phyloP scores from a whole-genome alignment of 2,329 filamentous ascomycete species.

The Setomelanomma holmii region DNA sequence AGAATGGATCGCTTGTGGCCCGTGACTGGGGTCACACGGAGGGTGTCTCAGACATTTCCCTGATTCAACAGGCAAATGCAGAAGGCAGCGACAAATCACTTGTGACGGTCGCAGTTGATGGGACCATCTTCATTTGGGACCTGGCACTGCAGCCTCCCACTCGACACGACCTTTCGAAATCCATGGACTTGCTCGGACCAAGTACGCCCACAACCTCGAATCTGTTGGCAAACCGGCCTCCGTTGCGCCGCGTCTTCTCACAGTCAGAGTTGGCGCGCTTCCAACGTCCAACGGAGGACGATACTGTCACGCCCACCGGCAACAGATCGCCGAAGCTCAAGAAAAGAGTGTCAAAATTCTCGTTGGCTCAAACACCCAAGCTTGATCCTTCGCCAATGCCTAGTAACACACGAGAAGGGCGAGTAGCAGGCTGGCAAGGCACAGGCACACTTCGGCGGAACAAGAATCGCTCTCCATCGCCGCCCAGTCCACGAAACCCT shows the following conservation, averaged over 20 bases:
- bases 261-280: constrained; percentile 87
- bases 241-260: constrained; percentile 84
- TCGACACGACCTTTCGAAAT: constrained; percentile 44
- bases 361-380: constrained; percentile 54
- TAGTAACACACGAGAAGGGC: constrained; percentile 30
- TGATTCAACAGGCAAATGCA: constrained; percentile 57
- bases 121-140: constrained; percentile 59
- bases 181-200: constrained; percentile 46
- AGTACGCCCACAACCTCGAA: constrained; percentile 42
- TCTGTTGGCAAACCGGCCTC: constrained; percentile 62
- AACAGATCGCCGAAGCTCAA: constrained; percentile 59
- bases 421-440: constrained; percentile 20
- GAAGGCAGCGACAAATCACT: constrained; percentile 57
- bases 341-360: constrained; percentile 62
- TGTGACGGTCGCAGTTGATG: constrained; percentile 59
- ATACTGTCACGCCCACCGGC: constrained; percentile 46
- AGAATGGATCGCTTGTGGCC: constrained; percentile 77
- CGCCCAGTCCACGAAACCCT: constrained; percentile 45
- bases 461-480: constrained; percentile 53
- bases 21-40: constrained; percentile 96
- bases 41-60: constrained; percentile 82
- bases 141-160: constrained; percentile 37
- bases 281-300: constrained; percentile 57
- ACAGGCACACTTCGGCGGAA: constrained; percentile 34
- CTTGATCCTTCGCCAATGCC: constrained; percentile 52